Evolutionary conservation across 2,329 filamentous ascomycete genomes (phyloP), one percentile per base, ranked within the genome.

Genomic region (Ophiostoma novo-ulmi): DNA sequence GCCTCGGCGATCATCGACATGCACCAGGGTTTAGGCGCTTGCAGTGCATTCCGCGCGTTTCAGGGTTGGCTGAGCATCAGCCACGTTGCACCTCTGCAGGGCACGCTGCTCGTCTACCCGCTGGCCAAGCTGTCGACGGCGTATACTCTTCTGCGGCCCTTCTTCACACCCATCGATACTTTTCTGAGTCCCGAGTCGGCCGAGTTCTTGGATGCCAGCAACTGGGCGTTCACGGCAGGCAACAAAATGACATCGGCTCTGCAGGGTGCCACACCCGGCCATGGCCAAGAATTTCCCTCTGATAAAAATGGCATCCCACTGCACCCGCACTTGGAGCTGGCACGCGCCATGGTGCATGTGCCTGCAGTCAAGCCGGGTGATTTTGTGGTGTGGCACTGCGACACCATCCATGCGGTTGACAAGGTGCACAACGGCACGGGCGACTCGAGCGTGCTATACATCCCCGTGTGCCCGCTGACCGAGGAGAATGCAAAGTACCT

Each of bases 1-100:
- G 83, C 94, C 0, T 79, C 81, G 0, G 92, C 90, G 3, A 85
- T 88, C 2, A 89, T 87, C 72, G 90, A 97, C 78, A 80, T 94
- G 44, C 95, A 97, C 78, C 85, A 92, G 68, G 92, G 93, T 0
- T 85, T 93, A 0, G 93, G 94, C 0, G 89, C 91, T 0, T 97
- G 92, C 80, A 90, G 86, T 65, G 92, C 93, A 82, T 93, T 97
- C 80, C 86, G 94, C 55, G 91, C 93, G 85, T 94, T 92, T 78
- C 94, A 97, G 80, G 94, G 93, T 22, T 97, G 94, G 94, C 79
- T 97, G 69, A 87, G 86, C 72, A 89, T 97, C 85, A 93, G 89
- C 71, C 81, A 82, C n/a, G 90, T 88, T 0, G 88, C 84, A 0
- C 91, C 92, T 0, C 84, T 84, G 5, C 89, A 97, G 80, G 94